Base-by-base conservation (phyloP, 1,284 basidiomycete species). In the Ceratobasidium sp. region DNA sequence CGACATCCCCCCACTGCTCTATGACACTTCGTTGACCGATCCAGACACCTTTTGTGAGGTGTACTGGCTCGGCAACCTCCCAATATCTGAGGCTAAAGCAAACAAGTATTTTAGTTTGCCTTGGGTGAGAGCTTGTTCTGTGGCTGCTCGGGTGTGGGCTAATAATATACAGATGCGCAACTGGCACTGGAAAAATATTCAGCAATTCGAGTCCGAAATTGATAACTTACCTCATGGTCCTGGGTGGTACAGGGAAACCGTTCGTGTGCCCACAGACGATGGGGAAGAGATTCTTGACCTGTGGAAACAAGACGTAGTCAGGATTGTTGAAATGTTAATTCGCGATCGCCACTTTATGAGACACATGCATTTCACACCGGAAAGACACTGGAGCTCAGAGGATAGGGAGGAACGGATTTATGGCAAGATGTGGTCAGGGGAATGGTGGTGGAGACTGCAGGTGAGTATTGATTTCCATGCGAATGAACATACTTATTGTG, bases 371-470 rank as follows among this genome's bases (percentile, higher is more conserved):
- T 53, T 25, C 14, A 23, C n/a, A 8, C 74, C 74, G 14, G 28
- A 61, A 16, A 14, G 40, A 28, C 59, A 46, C 16, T 61, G 38
- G 30, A 42, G 28, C 2, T 40, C 36, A 7, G 28, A 46, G 12
- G 16, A 21, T n/a, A 14, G 59, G 23, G 8, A 5, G 4, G 28
- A 23, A 14, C 59, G 59, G 7, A 18, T 61, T 6, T 61, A 42
- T 16, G 12, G 46, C 7, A 18, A 61, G 14, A 61, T 61, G 38
- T 61, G 59, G 59, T 21, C 38, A 0, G 59, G 59, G n/a, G 42
- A 70, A 2, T 73, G 73, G 73, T 72, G 67, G 73, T 73, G 73
- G 73, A 33, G 51, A 12, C n/a, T 64, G 4, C 73, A 74, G 49
- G 73, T 72, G 40, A 46, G 59, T 61, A n/a, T 28, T 59, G 33